A percentile compares a stretch with the other conserved stretches of the same genome.
Evolutionary conservation across 164 flowering plant genomes (phyloP).

Genomic region (Chimonanthus praecox): DNA sequence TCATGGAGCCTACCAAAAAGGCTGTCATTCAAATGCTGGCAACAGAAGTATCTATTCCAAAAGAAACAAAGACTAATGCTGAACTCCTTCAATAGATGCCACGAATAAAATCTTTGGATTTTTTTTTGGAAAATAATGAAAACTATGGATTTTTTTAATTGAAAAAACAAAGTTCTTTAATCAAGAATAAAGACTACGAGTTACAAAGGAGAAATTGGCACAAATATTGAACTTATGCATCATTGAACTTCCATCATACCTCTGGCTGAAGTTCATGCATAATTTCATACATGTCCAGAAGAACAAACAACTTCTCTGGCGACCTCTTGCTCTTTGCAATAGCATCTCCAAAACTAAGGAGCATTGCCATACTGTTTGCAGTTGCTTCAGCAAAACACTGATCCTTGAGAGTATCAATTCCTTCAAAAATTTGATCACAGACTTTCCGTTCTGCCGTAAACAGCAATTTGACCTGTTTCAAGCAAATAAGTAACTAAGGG

Average conservation of each 20-base stretch:
- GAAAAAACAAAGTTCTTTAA: neutral
- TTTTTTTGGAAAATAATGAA: no score
- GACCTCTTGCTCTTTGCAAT: conserved; percentile 97
- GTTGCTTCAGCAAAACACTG: conserved; percentile 89
- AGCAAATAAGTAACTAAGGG: conserved; percentile 4
- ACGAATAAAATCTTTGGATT: no score
- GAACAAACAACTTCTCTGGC: conserved; percentile 91
- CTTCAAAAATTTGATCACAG: conserved; percentile 87
- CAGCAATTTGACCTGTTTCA: conserved; percentile 79
- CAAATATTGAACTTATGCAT: neutral
- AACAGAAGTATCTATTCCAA: neutral
- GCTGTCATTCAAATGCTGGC: no score
- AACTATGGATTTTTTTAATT: no score
- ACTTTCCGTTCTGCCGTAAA: conserved; percentile 82
- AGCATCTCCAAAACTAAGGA: conserved; percentile 97
- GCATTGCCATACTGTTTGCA: conserved; percentile 66
- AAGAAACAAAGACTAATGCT: neutral
- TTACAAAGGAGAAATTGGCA: neutral
- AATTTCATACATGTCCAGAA: conserved; percentile 94
- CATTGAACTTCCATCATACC: conserved; percentile 33
- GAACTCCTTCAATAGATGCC: neutral
- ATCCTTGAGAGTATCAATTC: conserved; percentile 59
- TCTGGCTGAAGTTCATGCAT: conserved; percentile 91
- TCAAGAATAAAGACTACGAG: neutral
- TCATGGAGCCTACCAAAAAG: no score